These are phyloP conservation scores for Sclerotinia nivalis DNA, from an alignment of 2,329 filamentous ascomycete species.

Conservation along the genomic window DNA sequence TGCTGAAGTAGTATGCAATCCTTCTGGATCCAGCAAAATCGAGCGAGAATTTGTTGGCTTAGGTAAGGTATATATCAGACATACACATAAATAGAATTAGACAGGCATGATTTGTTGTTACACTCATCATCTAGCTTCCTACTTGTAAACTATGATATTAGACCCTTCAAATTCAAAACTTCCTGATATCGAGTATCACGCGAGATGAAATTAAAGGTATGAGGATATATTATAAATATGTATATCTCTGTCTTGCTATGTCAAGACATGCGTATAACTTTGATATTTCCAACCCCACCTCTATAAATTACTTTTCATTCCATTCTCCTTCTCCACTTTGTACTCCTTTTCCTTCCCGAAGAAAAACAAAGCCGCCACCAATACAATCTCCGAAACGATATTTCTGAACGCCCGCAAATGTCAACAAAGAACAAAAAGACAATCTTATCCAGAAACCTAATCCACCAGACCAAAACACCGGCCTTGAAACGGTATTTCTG, in stretches of 20 bases:
- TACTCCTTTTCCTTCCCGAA: too few relatives aligned
- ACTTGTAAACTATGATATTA: too few relatives aligned
- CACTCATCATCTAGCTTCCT: too few relatives aligned
- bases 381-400: not conserved
- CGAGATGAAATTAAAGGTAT: not conserved
- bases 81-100: too few relatives aligned
- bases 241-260: not conserved
- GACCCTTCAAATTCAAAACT: too few relatives aligned
- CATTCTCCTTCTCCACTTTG: too few relatives aligned
- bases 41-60: too few relatives aligned
- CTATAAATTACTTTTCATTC: not conserved
- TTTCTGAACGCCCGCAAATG: not conserved
- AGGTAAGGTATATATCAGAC: too few relatives aligned
- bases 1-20: too few relatives aligned
- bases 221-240: not conserved
- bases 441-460: not conserved
- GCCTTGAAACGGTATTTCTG: not conserved
- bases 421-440: not conserved
- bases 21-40: too few relatives aligned
- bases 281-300: not conserved
- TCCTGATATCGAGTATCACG: not conserved
- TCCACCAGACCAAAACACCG: not conserved
- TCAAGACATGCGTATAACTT: not conserved
- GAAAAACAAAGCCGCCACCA: too few relatives aligned
- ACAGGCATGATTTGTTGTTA: too few relatives aligned